Conservation (phyloP, 164 flowering plant genomes). For the Cinnamomum chago region DNA sequence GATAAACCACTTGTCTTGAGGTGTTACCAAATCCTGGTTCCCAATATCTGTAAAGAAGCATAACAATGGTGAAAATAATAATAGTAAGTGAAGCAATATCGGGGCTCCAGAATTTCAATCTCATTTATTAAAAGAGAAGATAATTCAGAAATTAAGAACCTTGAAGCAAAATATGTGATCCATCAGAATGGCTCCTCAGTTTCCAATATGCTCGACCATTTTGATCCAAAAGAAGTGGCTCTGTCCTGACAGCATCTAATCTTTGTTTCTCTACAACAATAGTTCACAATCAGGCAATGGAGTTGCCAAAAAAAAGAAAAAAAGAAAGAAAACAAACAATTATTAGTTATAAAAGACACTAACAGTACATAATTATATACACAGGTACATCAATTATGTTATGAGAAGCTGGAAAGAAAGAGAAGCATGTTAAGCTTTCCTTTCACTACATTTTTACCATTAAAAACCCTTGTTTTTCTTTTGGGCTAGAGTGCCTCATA, state of each 20-base stretch:
- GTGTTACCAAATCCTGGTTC: constrained; percentile 14
- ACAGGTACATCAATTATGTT: too few species aligned
- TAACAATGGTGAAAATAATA: background rate
- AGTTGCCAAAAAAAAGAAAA: background rate
- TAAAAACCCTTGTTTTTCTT: too few species aligned
- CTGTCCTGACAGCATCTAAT: constrained; percentile 63
- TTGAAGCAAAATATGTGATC: constrained; percentile 51
- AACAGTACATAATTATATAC: too few species aligned
- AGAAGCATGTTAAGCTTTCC: too few species aligned
- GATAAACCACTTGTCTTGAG: constrained; percentile 35
- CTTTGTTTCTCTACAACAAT: constrained; percentile 29
- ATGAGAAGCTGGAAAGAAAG: too few species aligned
- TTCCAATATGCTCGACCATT: constrained; percentile 67
- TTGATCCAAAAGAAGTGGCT: constrained; percentile 45
- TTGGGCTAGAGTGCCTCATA: too few species aligned
- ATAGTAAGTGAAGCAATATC: too few species aligned
- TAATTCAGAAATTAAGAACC: constrained; percentile 31
- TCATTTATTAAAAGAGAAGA: background rate
- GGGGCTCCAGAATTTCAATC: background rate
- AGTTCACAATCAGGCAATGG: background rate
- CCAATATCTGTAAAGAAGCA: constrained; percentile 22
- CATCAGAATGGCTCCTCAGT: constrained; percentile 35
- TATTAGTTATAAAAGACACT: too few species aligned
- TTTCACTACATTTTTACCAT: too few species aligned
- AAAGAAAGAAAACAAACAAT: too few species aligned